Conservation (phyloP, 495 filamentous ascomycete species). For the Podospora anserina region DNA sequence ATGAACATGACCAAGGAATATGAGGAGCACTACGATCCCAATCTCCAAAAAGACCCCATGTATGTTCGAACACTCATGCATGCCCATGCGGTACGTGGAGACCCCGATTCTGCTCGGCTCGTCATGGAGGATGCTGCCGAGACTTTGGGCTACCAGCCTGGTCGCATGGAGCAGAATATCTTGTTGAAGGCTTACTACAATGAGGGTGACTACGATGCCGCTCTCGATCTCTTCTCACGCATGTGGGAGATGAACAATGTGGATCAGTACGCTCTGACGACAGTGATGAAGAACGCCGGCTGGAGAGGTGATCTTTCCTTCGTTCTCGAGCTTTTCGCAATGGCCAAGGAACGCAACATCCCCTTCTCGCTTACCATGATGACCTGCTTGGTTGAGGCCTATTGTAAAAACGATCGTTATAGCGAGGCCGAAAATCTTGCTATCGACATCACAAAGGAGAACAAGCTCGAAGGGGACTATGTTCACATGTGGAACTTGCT, state of each 20-base stretch:
- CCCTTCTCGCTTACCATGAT: conserved; percentile 51
- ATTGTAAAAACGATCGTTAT: conserved; percentile 61
- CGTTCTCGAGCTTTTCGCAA: conserved; percentile 58
- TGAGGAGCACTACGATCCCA: conserved; percentile 30
- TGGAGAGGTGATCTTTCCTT: conserved; percentile 71
- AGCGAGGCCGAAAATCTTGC: conserved; percentile 61
- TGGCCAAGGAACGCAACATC: conserved; percentile 47
- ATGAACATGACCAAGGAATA: conserved; percentile 57
- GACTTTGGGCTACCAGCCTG: conserved; percentile 54
- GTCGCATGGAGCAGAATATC: conserved; percentile 65
- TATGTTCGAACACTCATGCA: conserved; percentile 51
- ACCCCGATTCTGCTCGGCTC: conserved; percentile 53
- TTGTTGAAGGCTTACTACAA: conserved; percentile 68
- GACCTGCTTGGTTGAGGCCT: conserved; percentile 61
- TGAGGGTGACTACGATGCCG: conserved; percentile 61
- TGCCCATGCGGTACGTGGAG: conserved; percentile 62
- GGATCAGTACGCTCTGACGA: conserved; percentile 62
- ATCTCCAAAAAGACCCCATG: conserved; percentile 39
- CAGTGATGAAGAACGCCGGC: conserved; percentile 67
- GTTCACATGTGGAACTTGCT: conserved; percentile 77
- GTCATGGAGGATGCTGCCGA: conserved; percentile 58
- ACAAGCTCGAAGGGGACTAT: conserved; percentile 37
- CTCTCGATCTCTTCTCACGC: conserved; percentile 56
- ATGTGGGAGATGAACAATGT: conserved; percentile 50
- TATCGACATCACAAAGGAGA: conserved; percentile 36